Percentiles rank a stretch among this genome's conserved stretches.
phyloP scores from a whole-genome alignment of 1,139 yeast species.

The Blastobotrys proliferans region DNA sequence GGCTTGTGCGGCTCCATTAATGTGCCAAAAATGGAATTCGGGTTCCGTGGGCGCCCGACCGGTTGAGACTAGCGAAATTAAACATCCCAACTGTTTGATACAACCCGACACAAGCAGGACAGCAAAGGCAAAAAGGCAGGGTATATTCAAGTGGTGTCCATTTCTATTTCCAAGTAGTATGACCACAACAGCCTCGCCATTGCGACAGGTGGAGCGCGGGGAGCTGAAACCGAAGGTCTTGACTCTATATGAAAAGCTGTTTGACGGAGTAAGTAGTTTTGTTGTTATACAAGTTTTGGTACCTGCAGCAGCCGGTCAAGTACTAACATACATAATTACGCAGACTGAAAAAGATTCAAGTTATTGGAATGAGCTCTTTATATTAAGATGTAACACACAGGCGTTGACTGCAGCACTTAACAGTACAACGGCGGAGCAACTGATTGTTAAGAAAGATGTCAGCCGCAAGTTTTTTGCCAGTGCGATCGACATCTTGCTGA shows the following conservation, averaged over 20 bases:
- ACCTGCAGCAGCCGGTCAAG: neutral
- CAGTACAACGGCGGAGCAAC: conserved; percentile 25
- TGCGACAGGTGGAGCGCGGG: conserved; percentile 35
- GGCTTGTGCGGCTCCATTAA: no score
- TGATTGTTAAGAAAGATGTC: conserved; percentile 24
- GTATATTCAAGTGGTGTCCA: no score
- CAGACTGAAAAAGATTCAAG: conserved; percentile 25
- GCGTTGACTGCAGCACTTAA: conserved; percentile 27
- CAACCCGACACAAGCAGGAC: no score
- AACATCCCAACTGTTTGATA: no score
- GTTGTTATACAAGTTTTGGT: neutral
- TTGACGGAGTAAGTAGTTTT: conserved; percentile 24
- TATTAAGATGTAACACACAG: conserved; percentile 32
- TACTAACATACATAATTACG: neutral
- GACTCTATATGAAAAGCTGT: conserved; percentile 34
- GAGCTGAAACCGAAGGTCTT: conserved; percentile 36
- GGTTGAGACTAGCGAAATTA: no score
- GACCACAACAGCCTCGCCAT: conserved; percentile 30
- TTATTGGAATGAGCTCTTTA: conserved; percentile 39
- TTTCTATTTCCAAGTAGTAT: no score
- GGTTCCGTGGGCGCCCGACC: no score
- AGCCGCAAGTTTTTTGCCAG: conserved; percentile 29
- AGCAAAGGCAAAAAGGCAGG: no score
- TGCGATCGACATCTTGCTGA: conserved; percentile 25
- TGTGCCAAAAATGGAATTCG: no score